phyloP scores from a whole-genome alignment of 31 red algal genomes.

The Bonnemaisonia californica region DNA sequence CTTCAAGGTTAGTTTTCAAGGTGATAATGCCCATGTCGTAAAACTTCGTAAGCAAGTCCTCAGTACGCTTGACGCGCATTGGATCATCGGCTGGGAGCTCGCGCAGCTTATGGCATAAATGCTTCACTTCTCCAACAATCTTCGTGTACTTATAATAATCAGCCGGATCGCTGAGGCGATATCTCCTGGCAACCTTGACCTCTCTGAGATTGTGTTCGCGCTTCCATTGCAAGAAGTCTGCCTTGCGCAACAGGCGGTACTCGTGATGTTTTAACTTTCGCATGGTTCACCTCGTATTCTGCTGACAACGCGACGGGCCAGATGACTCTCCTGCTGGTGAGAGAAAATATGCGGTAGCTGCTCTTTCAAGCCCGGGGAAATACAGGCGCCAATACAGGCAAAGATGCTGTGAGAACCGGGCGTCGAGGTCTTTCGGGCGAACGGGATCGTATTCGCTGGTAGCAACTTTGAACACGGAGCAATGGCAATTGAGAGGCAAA shows the following conservation, averaged over 20 bases:
- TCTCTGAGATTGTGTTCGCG: constrained; percentile 77
- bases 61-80: constrained; percentile 73
- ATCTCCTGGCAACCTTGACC: constrained; percentile 79
- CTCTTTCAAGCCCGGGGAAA: no score
- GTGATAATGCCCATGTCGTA: constrained; percentile 92
- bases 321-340: no score
- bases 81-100: constrained; percentile 64
- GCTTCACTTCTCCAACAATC: constrained; percentile 80
- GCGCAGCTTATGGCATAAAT: constrained; percentile 72
- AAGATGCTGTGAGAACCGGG: no score
- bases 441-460: no score
- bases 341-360: no score
- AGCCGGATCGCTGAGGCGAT: constrained; percentile 82
- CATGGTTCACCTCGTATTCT: no score
- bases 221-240: constrained; percentile 98
- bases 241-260: constrained; percentile 89
- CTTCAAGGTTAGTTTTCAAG: constrained; percentile 66
- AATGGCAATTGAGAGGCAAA: no score
- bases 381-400: no score
- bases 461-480: no score
- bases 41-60: constrained; percentile 84
- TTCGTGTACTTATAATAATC: constrained; percentile 94
- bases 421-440: no score
- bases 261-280: constrained; percentile 96
- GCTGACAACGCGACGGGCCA: no score